A percentile compares a stretch with the other conserved stretches of the same genome.
Conservation (phyloP, 495 filamentous ascomycete species). For the Aspergillus funiculosus region DNA sequence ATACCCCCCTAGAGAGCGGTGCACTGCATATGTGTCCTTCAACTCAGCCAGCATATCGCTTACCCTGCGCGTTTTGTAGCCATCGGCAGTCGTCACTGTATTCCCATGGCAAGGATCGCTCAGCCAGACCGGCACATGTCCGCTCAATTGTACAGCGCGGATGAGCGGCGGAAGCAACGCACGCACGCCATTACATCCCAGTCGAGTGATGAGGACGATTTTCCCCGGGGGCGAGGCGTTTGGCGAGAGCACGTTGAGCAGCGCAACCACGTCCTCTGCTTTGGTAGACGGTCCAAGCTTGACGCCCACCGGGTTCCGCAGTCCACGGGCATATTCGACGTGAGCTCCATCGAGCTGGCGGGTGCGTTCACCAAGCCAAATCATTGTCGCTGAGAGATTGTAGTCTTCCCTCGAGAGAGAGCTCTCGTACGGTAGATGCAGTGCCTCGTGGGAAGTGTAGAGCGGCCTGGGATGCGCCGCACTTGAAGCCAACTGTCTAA, state of each 20-base stretch:
- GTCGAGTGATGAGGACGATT: conserved; percentile 1
- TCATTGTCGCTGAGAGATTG: conserved; percentile 4
- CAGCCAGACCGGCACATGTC: conserved; percentile 9
- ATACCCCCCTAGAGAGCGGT: background rate
- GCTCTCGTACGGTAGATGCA: conserved; percentile 7
- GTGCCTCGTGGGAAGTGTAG: conserved; percentile 9
- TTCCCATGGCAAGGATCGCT: conserved; percentile 9
- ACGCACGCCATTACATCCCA: background rate
- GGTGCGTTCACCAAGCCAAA: conserved; percentile 10
- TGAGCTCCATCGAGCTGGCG: conserved; percentile 7
- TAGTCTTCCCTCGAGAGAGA: conserved; percentile 3
- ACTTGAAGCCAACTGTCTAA: background rate
- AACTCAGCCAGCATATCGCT: background rate
- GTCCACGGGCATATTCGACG: conserved; percentile 5
- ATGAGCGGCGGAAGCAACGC: conserved; percentile 5
- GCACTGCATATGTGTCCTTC: background rate
- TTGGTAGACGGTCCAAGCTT: conserved; percentile 3
- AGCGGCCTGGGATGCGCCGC: background rate
- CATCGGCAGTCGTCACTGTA: background rate
- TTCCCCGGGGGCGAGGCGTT: background rate
- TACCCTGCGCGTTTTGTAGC: background rate
- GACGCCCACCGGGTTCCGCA: conserved; percentile 6
- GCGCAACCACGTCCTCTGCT: background rate
- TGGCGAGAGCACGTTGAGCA: conserved; percentile 1
- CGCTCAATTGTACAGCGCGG: conserved; percentile 4